Conservation (phyloP, 1,139 yeast genomes). For the Hansenula lynferdii region DNA sequence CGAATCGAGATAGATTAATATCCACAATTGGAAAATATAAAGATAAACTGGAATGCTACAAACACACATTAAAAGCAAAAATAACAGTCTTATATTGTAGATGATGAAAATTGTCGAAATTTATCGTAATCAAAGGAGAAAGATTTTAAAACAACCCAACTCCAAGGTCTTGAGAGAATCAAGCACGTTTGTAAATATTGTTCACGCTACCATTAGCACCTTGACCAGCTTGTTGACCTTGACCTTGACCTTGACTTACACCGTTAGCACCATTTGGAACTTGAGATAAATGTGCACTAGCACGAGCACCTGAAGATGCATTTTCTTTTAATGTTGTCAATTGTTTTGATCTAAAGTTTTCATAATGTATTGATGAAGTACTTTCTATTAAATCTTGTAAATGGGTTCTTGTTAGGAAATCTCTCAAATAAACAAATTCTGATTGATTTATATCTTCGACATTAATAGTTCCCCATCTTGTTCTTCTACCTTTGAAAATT, state of each 20-base stretch:
- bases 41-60: too few relatives aligned
- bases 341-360: slow-evolving; percentile 89
- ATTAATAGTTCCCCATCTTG: slow-evolving; percentile 89
- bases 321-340: slow-evolving; percentile 91
- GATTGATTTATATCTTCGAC: slow-evolving; percentile 93
- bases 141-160: too few relatives aligned
- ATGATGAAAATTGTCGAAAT: too few relatives aligned
- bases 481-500: slow-evolving; percentile 82
- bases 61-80: too few relatives aligned
- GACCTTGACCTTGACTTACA: slow-evolving; percentile 2
- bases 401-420: slow-evolving; percentile 92
- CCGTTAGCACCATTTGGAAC: slow-evolving; percentile 6
- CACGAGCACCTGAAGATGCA: slow-evolving; percentile 35
- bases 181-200: too few relatives aligned
- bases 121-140: too few relatives aligned
- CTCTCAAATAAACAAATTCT: slow-evolving; percentile 90
- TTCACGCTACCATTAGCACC: slow-evolving; percentile 2
- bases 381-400: slow-evolving; percentile 94
- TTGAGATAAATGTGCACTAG: slow-evolving; percentile 20
- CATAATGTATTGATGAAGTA: slow-evolving; percentile 85
- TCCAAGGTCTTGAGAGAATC: too few relatives aligned
- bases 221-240: too few relatives aligned
- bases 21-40: too few relatives aligned
- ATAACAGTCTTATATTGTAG: too few relatives aligned
- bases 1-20: not conserved